These are phyloP conservation scores for Boletus barrowsii DNA, from an alignment of 768 basidiomycete species.

Conservation along the genomic window DNA sequence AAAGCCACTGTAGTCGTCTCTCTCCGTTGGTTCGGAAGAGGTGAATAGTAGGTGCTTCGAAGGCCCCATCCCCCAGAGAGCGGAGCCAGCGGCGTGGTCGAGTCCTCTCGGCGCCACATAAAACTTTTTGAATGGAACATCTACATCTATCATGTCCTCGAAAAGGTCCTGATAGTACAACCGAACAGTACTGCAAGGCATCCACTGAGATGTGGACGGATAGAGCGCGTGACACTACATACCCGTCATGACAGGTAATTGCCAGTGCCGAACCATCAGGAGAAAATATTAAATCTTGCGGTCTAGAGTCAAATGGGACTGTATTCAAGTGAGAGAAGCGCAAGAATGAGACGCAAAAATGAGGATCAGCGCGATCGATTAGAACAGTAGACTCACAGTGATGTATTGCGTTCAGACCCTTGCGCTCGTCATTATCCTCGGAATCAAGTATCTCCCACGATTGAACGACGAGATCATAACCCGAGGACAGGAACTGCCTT, in stretches of 20 bases:
- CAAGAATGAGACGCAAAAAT: slow-evolving; percentile 2
- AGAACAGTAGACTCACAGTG: slow-evolving; percentile 13
- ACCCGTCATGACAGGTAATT: slow-evolving; percentile 30
- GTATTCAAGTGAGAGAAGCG: not conserved
- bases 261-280: slow-evolving; percentile 41
- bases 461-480: slow-evolving; percentile 42
- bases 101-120: slow-evolving; percentile 13
- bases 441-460: slow-evolving; percentile 39
- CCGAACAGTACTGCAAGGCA: slow-evolving; percentile 19
- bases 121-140: slow-evolving; percentile 16
- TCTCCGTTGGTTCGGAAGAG: slow-evolving; percentile 47
- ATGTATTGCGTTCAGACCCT: slow-evolving; percentile 10
- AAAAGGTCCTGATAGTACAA: slow-evolving; percentile 25
- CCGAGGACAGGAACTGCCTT: slow-evolving; percentile 44
- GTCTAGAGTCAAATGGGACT: slow-evolving; percentile 29
- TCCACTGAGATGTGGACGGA: not conserved
- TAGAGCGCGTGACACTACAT: slow-evolving; percentile 5
- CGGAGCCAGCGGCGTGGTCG: slow-evolving; percentile 40
- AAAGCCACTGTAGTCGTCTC: slow-evolving; percentile 31
- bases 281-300: slow-evolving; percentile 46
- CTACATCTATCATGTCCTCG: slow-evolving; percentile 11
- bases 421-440: slow-evolving; percentile 14
- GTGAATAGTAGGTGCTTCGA: slow-evolving; percentile 47
- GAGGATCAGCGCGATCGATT: not conserved
- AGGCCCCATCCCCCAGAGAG: slow-evolving; percentile 48